These are phyloP conservation scores for Puccinia polysora DNA, from an alignment of 1,284 basidiomycete genomes.

Conservation along the genomic window DNA sequence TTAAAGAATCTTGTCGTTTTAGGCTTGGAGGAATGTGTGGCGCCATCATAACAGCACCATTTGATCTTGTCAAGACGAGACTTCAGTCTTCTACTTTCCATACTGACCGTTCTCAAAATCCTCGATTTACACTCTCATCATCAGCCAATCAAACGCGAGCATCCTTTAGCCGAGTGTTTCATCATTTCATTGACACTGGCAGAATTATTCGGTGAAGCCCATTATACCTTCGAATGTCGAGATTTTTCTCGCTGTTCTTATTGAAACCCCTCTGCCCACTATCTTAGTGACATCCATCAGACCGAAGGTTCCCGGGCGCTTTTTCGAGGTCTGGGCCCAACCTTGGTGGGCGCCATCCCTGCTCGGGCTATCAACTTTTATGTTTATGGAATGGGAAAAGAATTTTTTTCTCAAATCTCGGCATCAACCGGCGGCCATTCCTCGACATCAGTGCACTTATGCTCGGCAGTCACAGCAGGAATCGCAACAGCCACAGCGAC, in stretches of 20 bases:
- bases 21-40: conserved; percentile 97
- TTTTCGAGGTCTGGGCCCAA: conserved; percentile 91
- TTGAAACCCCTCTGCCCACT: background rate
- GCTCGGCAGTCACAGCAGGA: conserved; percentile 74
- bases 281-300: conserved; percentile 74
- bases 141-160: conserved; percentile 8
- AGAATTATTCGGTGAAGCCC: conserved; percentile 72
- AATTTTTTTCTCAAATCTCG: conserved; percentile 66
- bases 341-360: conserved; percentile 88
- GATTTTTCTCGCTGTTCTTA: conserved; percentile 5
- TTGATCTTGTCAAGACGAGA: conserved; percentile 97
- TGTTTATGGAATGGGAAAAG: conserved; percentile 95
- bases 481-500: conserved; percentile 76
- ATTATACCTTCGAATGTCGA: too few relatives aligned
- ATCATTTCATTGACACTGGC: conserved; percentile 91
- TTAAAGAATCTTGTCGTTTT: conserved; percentile 13
- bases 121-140: conserved; percentile 53
- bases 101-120: conserved; percentile 59
- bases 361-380: conserved; percentile 89
- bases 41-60: conserved; percentile 90
- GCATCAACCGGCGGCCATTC: conserved; percentile 62
- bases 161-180: conserved; percentile 61
- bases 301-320: conserved; percentile 84
- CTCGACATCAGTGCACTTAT: conserved; percentile 76
- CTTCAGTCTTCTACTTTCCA: conserved; percentile 64